Percentiles rank a stretch among this genome's conserved stretches.
Evolutionary conservation across 2,329 filamentous ascomycete genomes (phyloP).

Genomic region (Diaporthe vaccinii): DNA sequence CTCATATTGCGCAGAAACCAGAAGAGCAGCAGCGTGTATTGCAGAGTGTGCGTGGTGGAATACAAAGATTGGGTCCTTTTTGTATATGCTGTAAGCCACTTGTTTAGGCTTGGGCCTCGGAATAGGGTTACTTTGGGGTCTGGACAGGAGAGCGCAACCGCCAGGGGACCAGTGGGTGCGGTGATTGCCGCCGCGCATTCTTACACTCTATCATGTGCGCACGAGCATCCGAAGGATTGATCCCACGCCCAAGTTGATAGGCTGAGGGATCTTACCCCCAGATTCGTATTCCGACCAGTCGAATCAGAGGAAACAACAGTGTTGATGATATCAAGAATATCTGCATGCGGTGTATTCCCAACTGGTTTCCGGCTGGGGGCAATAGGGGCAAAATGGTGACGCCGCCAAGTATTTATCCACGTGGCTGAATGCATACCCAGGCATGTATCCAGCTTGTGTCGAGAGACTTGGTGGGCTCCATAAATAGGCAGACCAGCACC

Average conservation of each 20-base stretch:
- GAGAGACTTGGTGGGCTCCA: conserved; percentile 12
- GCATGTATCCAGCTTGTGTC: background rate
- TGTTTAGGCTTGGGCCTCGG: background rate
- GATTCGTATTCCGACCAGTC: conserved; percentile 33
- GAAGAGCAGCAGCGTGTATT: background rate
- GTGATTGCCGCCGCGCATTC: background rate
- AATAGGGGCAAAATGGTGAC: conserved; percentile 8
- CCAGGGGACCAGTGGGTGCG: background rate
- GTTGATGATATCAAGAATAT: background rate
- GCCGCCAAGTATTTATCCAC: conserved; percentile 19
- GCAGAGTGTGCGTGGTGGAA: background rate
- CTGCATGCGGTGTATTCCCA: background rate
- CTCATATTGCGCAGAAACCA: background rate
- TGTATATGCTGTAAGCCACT: conserved; percentile 26
- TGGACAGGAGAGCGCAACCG: background rate
- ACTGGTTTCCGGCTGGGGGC: conserved; percentile 15
- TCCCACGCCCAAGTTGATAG: conserved; percentile 15
- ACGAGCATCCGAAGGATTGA: conserved; percentile 21
- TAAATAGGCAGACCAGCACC: background rate
- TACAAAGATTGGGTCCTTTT: conserved; percentile 25
- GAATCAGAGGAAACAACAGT: background rate
- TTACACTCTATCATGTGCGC: conserved; percentile 25
- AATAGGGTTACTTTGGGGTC: conserved; percentile 24
- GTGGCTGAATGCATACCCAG: conserved; percentile 16
- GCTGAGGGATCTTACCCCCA: conserved; percentile 6